A percentile compares a stretch with the other conserved stretches of the same genome.
Conservation (phyloP, 805 yeast species). For the Starmerella scarabaei region DNA sequence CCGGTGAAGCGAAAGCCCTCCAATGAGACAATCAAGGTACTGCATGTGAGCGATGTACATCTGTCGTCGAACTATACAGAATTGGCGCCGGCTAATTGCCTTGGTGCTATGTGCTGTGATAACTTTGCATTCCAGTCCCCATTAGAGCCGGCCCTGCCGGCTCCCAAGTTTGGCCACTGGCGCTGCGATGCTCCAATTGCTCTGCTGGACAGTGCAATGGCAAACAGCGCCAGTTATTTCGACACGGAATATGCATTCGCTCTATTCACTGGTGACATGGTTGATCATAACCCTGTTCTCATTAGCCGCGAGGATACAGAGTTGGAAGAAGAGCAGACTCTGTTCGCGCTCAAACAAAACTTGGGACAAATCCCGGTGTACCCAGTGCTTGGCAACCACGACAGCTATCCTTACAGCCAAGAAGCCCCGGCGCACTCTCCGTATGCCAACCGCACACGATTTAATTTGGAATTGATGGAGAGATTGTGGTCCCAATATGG, state of each 20-base stretch:
- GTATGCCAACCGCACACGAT: conserved; percentile 32
- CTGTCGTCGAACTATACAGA: conserved; percentile 38
- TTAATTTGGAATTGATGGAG: conserved; percentile 39
- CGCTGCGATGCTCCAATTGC: conserved; percentile 54
- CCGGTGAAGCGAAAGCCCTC: background rate
- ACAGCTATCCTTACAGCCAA: conserved; percentile 60
- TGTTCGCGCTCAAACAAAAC: conserved; percentile 40
- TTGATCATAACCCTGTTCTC: conserved; percentile 46
- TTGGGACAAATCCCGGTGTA: conserved; percentile 44
- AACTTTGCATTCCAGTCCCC: conserved; percentile 34
- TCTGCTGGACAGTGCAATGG: conserved; percentile 45
- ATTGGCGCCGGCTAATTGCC: conserved; percentile 33
- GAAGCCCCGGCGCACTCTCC: conserved; percentile 42
- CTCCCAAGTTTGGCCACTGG: conserved; percentile 49
- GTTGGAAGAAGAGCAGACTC: conserved; percentile 39
- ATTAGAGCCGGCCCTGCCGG: conserved; percentile 32
- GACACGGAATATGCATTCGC: conserved; percentile 40
- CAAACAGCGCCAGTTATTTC: conserved; percentile 25
- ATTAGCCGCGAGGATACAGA: conserved; percentile 38
- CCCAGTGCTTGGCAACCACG: conserved; percentile 59
- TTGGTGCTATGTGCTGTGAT: conserved; percentile 43
- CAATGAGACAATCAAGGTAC: conserved; percentile 38
- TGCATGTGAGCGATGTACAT: conserved; percentile 59
- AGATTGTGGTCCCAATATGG: conserved; percentile 34
- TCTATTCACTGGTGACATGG: conserved; percentile 61